Evolutionary conservation across 495 filamentous ascomycete species (phyloP), one percentile per base, ranked within the genome.

Genomic region (Penicillium soppii): DNA sequence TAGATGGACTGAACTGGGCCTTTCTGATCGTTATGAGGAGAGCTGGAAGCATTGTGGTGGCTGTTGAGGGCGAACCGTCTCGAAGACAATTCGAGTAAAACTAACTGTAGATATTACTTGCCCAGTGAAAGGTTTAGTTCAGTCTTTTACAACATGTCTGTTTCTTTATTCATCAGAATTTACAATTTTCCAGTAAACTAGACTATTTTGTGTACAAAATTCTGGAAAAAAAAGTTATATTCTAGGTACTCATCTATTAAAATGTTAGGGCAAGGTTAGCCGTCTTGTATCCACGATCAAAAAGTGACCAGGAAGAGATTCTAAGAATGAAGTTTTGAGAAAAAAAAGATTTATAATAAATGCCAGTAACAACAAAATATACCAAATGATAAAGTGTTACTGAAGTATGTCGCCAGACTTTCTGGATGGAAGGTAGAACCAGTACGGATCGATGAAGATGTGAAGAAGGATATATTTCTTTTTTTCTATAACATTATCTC

Each of bases 81-180:
- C 47, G 56, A 52, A 43, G 43, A 38, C 29, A 30, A 19, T 33
- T 53, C 48, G 43, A 52, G 58, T 41, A 60, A 54, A 62, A 56
- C 39, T n/a, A n/a, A 49, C 29, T 73, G 71, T 74, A 74, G 71
- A 74, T 74, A 74, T 72, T 65, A 62, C 50, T 54, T 58, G 57
- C 50, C 63, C 32, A 49, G 29, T 49, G 50, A 62, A 49, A 30
- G 67, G 50, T 57, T 60, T 59, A 64, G 55, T 62, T 59, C 63
- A 59, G 61, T 59, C 56, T 60, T 48, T 48, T 59, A 56, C 66
- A 68, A 69, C 56, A 52, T 49, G 37, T 58, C 45, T 62, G 46
- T 58, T 59, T 54, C 21, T 43, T 45, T 30, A n/a, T 21, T 52
- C 30, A 21, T 30, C 47, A 16, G 21, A 50, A 30, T 22, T 9